phyloP scores from a whole-genome alignment of 495 filamentous ascomycete genomes.

The Penicillium daleae region DNA sequence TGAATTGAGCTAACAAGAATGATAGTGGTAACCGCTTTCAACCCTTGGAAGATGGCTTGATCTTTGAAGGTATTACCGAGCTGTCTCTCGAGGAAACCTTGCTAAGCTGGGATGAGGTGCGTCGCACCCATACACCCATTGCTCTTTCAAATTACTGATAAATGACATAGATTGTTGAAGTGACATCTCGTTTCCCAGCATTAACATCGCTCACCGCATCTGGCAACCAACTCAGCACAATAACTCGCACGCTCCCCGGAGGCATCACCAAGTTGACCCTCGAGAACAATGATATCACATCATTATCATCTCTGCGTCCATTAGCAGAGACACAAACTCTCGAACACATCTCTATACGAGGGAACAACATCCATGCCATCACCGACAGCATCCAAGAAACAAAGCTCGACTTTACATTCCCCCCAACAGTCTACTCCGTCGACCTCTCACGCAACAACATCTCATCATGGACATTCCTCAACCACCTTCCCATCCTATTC shows the following conservation, averaged over 20 bases:
- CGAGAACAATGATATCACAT: conserved; percentile 73
- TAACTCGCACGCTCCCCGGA: conserved; percentile 42
- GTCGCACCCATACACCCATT: conserved; percentile 3
- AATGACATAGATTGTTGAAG: conserved; percentile 39
- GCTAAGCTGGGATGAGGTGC: conserved; percentile 72
- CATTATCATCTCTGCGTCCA: conserved; percentile 58
- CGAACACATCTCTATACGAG: conserved; percentile 48
- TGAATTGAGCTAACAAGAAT: conserved; percentile 22
- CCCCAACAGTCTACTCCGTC: conserved; percentile 57
- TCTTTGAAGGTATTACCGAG: conserved; percentile 62
- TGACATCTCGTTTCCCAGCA: conserved; percentile 57
- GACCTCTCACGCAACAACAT: conserved; percentile 83
- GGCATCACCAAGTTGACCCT: conserved; percentile 65
- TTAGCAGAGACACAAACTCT: conserved; percentile 64
- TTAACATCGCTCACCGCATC: conserved; percentile 62
- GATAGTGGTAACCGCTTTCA: conserved; percentile 78
- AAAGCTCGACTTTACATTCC: conserved; percentile 41
- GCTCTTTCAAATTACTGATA: conserved; percentile 10
- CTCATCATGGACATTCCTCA: conserved; percentile 69
- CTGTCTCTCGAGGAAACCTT: conserved; percentile 76
- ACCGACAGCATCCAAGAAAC: conserved; percentile 24
- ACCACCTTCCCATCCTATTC: conserved; percentile 64
- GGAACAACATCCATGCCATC: conserved; percentile 47
- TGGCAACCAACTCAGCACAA: conserved; percentile 52
- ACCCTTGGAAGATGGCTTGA: conserved; percentile 40